A percentile compares a stretch with the other conserved stretches of the same genome.
Conservation (phyloP, 2,329 filamentous ascomycete genomes). For the Aspergillus calidoustus region DNA sequence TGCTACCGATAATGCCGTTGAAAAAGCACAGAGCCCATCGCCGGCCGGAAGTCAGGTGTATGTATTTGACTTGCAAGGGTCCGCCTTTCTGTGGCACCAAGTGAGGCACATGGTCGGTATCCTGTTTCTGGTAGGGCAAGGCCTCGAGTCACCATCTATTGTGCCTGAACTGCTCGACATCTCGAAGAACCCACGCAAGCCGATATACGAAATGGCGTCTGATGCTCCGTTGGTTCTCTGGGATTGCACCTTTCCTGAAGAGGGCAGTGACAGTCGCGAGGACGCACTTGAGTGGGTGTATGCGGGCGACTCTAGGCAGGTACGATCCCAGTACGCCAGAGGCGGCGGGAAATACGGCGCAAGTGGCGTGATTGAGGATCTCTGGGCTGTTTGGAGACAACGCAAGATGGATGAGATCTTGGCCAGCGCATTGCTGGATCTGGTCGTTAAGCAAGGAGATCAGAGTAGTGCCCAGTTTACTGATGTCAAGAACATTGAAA, state of each 20-base stretch:
- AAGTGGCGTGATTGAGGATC: conserved; percentile 69
- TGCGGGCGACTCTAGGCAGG: conserved; percentile 66
- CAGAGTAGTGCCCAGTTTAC: conserved; percentile 34
- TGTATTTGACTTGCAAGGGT: conserved; percentile 84
- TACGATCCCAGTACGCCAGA: conserved; percentile 46
- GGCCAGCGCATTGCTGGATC: conserved; percentile 72
- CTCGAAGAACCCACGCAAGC: conserved; percentile 71
- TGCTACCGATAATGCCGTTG: conserved; percentile 21
- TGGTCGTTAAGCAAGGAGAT: conserved; percentile 54
- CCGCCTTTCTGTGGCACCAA: conserved; percentile 97
- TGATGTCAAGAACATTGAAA: conserved; percentile 28
- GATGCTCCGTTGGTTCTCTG: conserved; percentile 91
- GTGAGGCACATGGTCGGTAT: conserved; percentile 92
- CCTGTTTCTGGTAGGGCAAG: conserved; percentile 90
- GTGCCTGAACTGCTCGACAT: conserved; percentile 77
- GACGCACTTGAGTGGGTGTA: conserved; percentile 79
- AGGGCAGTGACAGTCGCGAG: conserved; percentile 51
- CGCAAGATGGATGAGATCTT: conserved; percentile 90
- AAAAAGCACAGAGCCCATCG: conserved; percentile 21
- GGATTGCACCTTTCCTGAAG: conserved; percentile 85
- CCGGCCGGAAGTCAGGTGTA: conserved; percentile 69
- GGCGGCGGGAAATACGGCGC: conserved; percentile 66
- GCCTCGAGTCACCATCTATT: conserved; percentile 75
- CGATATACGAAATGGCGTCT: conserved; percentile 86
- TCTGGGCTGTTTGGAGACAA: conserved; percentile 84